These are phyloP conservation scores for Candida bentonensis DNA, from an alignment of 805 yeast genomes.

Conservation along the genomic window DNA sequence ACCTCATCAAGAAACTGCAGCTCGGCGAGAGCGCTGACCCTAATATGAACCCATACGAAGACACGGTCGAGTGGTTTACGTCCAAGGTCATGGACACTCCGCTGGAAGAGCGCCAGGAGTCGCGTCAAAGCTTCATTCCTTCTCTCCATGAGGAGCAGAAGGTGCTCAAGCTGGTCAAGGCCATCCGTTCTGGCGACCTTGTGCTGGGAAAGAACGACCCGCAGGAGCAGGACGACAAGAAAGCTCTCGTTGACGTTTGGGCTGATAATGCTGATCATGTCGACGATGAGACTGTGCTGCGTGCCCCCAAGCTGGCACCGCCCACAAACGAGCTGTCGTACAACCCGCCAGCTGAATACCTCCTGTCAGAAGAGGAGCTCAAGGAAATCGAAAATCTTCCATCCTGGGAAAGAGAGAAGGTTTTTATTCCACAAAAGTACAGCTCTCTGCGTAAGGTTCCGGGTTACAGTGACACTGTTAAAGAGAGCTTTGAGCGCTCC, in stretches of 20 bases:
- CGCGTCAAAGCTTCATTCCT: constrained; percentile 92
- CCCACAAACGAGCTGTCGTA: constrained; percentile 95
- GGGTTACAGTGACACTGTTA: constrained; percentile 70
- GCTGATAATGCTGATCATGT: constrained; percentile 43
- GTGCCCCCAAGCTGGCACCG: constrained; percentile 92
- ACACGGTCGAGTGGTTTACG: constrained; percentile 92
- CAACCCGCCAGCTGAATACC: constrained; percentile 94
- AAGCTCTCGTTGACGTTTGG: constrained; percentile 69
- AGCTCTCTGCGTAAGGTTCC: constrained; percentile 81
- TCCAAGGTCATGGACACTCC: constrained; percentile 79
- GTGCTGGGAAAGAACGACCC: constrained; percentile 53
- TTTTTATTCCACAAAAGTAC: constrained; percentile 72
- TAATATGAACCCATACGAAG: constrained; percentile 74
- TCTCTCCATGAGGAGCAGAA: constrained; percentile 94
- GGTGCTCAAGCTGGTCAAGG: constrained; percentile 90
- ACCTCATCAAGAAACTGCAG: constrained; percentile 74
- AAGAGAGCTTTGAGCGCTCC: constrained; percentile 90
- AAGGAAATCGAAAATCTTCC: constrained; percentile 56
- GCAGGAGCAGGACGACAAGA: constrained; percentile 28
- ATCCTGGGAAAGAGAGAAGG: constrained; percentile 63
- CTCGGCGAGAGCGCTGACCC: constrained; percentile 75
- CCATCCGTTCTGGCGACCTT: constrained; percentile 92
- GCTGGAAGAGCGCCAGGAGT: constrained; percentile 86
- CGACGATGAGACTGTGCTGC: constrained; percentile 63
- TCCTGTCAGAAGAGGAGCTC: constrained; percentile 64